Percentiles rank a stretch among this genome's conserved stretches.
phyloP scores from a whole-genome alignment of 441 rosid species.

The Breynia disticha region DNA sequence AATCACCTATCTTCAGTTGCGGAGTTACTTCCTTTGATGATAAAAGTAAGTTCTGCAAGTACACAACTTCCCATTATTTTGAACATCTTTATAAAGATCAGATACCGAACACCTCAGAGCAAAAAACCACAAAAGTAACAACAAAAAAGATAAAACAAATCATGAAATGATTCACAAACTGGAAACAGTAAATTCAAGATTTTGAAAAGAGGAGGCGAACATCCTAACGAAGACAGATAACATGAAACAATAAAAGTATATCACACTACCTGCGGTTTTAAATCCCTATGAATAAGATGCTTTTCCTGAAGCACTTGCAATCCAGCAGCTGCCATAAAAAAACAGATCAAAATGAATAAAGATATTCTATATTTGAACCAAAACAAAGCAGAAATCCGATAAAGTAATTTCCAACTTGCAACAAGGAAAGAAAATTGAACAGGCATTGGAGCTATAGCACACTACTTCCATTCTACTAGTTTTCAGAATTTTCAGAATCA shows the following conservation, averaged over 20 bases:
- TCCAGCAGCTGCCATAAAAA: constrained; percentile 67
- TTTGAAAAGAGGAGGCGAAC: neutral
- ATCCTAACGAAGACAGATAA: constrained; percentile 5
- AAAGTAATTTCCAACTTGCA: neutral
- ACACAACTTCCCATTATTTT: constrained; percentile 7
- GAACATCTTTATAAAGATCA: neutral
- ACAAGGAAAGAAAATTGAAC: neutral
- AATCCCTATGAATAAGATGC: constrained; percentile 72
- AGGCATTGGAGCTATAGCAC: neutral
- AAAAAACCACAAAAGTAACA: too few species aligned
- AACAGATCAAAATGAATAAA: constrained; percentile 6
- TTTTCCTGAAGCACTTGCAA: constrained; percentile 77
- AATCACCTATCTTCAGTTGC: constrained; percentile 73
- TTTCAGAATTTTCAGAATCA: neutral
- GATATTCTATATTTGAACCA: neutral
- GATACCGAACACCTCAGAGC: too few species aligned
- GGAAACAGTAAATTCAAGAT: neutral
- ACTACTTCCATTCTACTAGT: neutral
- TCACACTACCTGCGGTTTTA: constrained; percentile 65
- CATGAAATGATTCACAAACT: neutral
- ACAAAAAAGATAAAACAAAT: too few species aligned
- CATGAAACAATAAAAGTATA: constrained; percentile 4
- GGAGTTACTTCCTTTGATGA: constrained; percentile 46
- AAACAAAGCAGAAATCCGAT: neutral
- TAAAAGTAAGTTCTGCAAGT: constrained; percentile 63